phyloP scores from a whole-genome alignment of 305 asterid species.

The Ilex paraguariensis region DNA sequence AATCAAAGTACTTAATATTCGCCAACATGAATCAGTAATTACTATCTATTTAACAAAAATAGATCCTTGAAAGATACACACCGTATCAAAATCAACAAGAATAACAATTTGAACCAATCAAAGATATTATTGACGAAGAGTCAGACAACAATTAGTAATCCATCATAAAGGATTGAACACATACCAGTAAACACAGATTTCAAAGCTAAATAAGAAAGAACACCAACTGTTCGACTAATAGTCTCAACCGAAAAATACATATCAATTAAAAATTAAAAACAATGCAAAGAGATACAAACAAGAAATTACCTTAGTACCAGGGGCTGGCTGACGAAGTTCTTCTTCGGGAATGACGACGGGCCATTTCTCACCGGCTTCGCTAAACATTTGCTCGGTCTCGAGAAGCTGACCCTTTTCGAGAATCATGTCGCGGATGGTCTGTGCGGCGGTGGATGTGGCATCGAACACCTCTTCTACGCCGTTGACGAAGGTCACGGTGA shows the following conservation, averaged over 20 bases:
- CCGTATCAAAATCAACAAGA: no score
- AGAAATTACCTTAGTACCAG: constrained; percentile 59
- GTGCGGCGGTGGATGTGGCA: constrained; percentile 81
- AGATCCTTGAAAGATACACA: no score
- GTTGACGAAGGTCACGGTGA: constrained; percentile 82
- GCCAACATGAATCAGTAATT: no score
- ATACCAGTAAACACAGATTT: not conserved
- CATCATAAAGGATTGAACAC: no score
- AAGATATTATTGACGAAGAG: not conserved
- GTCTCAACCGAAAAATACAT: constrained; percentile 10
- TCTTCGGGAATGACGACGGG: constrained; percentile 71
- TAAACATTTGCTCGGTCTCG: constrained; percentile 92
- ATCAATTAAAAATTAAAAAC: not conserved
- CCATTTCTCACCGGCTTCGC: constrained; percentile 92
- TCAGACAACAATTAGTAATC: no score
- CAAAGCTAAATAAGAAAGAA: constrained; percentile 2
- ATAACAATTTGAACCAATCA: not conserved
- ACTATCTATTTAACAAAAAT: no score
- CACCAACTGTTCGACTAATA: constrained; percentile 34
- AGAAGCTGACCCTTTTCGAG: constrained; percentile 78
- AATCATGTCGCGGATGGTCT: constrained; percentile 68
- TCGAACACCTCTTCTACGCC: constrained; percentile 81
- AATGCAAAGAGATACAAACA: not conserved
- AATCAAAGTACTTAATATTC: no score
- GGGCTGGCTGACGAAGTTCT: constrained; percentile 60